A percentile compares a stretch with the other conserved stretches of the same genome.
Evolutionary conservation across 1,139 yeast genomes (phyloP).

Genomic region (Insectozyma bohioensis): DNA sequence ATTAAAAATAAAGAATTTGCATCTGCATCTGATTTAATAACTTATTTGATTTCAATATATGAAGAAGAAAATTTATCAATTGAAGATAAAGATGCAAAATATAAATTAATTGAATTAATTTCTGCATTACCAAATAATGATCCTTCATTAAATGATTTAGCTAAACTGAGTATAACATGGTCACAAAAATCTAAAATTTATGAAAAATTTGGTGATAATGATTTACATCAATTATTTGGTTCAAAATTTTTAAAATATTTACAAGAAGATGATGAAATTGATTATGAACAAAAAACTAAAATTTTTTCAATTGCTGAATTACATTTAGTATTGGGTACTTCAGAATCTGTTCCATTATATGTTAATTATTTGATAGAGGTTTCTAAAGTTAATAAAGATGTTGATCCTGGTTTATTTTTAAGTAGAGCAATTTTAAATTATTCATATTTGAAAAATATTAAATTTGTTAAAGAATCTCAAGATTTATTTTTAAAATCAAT

Average conservation of each 20-base stretch:
- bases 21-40: constrained; percentile 76
- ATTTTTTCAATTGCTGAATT: constrained; percentile 46
- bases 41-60: constrained; percentile 70
- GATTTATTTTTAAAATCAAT: constrained; percentile 34
- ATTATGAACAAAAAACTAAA: constrained; percentile 25
- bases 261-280: constrained; percentile 22
- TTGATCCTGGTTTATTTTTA: constrained; percentile 52
- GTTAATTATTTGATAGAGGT: constrained; percentile 53
- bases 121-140: constrained; percentile 59
- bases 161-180: constrained; percentile 68
- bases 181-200: constrained; percentile 43
- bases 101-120: constrained; percentile 33
- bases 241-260: constrained; percentile 46
- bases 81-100: constrained; percentile 40
- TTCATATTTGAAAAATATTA: constrained; percentile 60
- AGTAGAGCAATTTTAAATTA: constrained; percentile 71
- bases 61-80: constrained; percentile 44
- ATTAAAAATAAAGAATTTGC: constrained; percentile 72
- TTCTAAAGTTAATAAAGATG: constrained; percentile 23
- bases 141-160: constrained; percentile 48
- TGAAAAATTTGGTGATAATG: constrained; percentile 68
- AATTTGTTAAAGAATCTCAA: constrained; percentile 52
- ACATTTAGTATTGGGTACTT: constrained; percentile 69
- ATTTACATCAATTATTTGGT: constrained; percentile 75
- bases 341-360: constrained; percentile 54